phyloP scores from a whole-genome alignment of 192 early-diverging fungal genomes.

The Coemansia sp. region DNA sequence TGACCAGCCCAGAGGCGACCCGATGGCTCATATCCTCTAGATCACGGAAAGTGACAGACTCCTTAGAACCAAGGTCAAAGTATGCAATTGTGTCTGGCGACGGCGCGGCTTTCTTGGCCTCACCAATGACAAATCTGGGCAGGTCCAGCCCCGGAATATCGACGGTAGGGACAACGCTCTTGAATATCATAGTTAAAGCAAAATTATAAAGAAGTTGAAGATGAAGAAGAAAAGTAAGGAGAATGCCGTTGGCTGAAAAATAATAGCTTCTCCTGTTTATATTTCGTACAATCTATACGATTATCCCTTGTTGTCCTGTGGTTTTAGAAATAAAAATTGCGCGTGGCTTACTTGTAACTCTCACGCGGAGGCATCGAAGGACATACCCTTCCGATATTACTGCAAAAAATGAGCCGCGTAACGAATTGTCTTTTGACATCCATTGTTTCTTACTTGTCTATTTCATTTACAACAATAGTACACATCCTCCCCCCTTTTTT shows the following conservation, averaged over 20 bases:
- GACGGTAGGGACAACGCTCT: slow-evolving; percentile 30
- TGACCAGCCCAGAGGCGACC: slow-evolving; percentile 33
- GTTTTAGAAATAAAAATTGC: neutral
- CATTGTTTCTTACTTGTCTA: neutral
- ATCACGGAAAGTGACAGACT: slow-evolving; percentile 16
- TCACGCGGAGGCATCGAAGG: neutral
- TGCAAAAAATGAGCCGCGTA: neutral
- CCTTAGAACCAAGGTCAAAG: slow-evolving; percentile 25
- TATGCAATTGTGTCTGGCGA: slow-evolving; percentile 25
- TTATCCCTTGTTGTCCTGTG: neutral
- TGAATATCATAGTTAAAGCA: slow-evolving; percentile 31
- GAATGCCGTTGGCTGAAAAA: neutral
- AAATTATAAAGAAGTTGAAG: neutral
- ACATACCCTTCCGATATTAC: neutral
- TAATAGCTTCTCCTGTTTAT: no score
- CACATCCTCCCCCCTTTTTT: neutral
- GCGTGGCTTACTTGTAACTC: neutral
- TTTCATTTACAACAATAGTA: neutral
- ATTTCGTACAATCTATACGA: neutral
- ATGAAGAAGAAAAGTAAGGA: neutral
- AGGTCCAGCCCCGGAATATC: slow-evolving; percentile 38
- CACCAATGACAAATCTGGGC: slow-evolving; percentile 24
- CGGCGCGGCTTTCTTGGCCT: slow-evolving; percentile 16
- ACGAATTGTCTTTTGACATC: neutral
- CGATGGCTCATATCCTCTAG: slow-evolving; percentile 19